These are phyloP conservation scores for Nelumbo lutea DNA, from an alignment of 164 flowering plant species.

Conservation along the genomic window DNA sequence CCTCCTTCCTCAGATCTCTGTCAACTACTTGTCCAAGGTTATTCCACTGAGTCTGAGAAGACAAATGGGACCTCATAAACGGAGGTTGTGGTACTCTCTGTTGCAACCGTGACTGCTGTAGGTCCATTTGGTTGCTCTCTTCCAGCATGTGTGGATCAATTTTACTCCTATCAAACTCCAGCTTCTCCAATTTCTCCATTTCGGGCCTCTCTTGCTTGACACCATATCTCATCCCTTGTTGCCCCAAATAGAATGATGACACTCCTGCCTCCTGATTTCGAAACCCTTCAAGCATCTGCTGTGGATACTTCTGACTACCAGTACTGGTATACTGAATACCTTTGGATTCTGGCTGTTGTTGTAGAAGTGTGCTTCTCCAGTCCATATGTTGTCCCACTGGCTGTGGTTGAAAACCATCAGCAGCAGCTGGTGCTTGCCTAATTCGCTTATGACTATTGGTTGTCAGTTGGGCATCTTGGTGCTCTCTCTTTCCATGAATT, in stretches of 20 bases:
- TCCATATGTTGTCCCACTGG: constrained; percentile 42
- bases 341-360: constrained; percentile 53
- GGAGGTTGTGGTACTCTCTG: constrained; percentile 49
- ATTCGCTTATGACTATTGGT: constrained; percentile 51
- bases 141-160: constrained; percentile 37
- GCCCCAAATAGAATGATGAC: constrained; percentile 40
- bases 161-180: constrained; percentile 35
- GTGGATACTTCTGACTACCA: constrained; percentile 50
- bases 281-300: constrained; percentile 53
- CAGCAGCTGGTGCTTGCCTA: constrained; percentile 37
- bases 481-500: constrained; percentile 61
- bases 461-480: constrained; percentile 53
- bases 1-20: constrained; percentile 69
- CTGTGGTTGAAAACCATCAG: constrained; percentile 52
- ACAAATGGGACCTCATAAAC: constrained; percentile 48
- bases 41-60: constrained; percentile 61
- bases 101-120: constrained; percentile 48
- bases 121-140: constrained; percentile 46
- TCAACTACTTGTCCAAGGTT: constrained; percentile 55
- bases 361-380: constrained; percentile 60
- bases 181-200: constrained; percentile 44
- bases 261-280: constrained; percentile 49
- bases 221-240: constrained; percentile 41
- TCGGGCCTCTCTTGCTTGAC: constrained; percentile 71
- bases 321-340: constrained; percentile 52